phyloP scores from a whole-genome alignment of 495 filamentous ascomycete genomes.

The Xylaria grammica region DNA sequence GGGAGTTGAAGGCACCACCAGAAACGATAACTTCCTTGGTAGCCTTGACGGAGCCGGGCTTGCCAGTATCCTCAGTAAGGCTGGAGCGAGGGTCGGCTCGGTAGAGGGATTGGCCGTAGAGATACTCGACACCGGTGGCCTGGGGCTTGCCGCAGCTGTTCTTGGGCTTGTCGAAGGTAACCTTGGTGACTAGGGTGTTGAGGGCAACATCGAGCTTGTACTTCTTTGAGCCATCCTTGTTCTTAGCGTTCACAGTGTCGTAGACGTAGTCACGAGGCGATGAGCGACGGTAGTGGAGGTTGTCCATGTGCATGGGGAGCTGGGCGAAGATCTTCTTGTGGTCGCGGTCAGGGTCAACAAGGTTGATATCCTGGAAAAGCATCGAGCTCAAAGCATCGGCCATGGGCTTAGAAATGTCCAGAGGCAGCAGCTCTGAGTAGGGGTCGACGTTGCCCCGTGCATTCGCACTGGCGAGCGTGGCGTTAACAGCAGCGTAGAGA shows the following conservation, averaged over 20 bases:
- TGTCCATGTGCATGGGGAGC: slow-evolving; percentile 23
- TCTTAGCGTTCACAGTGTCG: slow-evolving; percentile 54
- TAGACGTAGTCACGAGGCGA: slow-evolving; percentile 60
- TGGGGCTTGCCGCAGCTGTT: slow-evolving; percentile 40
- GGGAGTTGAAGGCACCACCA: slow-evolving; percentile 65
- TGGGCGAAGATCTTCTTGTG: slow-evolving; percentile 41
- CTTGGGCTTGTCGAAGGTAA: slow-evolving; percentile 54
- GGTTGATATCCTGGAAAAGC: slow-evolving; percentile 59
- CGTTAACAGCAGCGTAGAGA: slow-evolving; percentile 16
- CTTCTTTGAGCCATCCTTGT: slow-evolving; percentile 57
- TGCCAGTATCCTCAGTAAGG: slow-evolving; percentile 39
- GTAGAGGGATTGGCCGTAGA: slow-evolving; percentile 65
- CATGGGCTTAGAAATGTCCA: slow-evolving; percentile 39
- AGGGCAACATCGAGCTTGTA: slow-evolving; percentile 64
- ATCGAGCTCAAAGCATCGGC: slow-evolving; percentile 49
- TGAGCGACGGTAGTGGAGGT: slow-evolving; percentile 48
- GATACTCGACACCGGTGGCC: slow-evolving; percentile 67
- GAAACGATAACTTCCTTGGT: slow-evolving; percentile 68
- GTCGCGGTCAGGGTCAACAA: slow-evolving; percentile 38
- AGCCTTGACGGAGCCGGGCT: slow-evolving; percentile 50
- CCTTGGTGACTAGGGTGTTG: slow-evolving; percentile 66
- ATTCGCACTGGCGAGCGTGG: background rate
- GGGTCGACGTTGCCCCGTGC: slow-evolving; percentile 17
- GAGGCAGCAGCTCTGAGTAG: slow-evolving; percentile 19
- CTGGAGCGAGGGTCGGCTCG: slow-evolving; percentile 56